These are phyloP conservation scores for Populus hybrid DNA, from an alignment of 441 rosid genomes.

Conservation along the genomic window DNA sequence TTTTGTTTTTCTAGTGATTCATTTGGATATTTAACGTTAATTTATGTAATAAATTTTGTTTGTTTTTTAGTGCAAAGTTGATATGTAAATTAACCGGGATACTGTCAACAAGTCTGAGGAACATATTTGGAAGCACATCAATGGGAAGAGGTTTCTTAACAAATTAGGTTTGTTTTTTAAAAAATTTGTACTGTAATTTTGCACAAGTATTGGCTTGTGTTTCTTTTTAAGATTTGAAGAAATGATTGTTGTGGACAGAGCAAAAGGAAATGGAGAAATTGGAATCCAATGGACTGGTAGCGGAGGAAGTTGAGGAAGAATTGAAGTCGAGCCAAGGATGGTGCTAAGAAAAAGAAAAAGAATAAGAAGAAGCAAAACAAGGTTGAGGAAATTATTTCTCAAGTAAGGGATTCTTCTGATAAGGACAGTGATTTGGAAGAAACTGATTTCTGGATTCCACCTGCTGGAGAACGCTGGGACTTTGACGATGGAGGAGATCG, in stretches of 20 bases:
- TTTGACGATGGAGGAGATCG: slow-evolving; percentile 77
- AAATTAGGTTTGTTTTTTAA: slow-evolving; percentile 60
- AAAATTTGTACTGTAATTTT: slow-evolving; percentile 6
- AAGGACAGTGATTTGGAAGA: slow-evolving; percentile 59
- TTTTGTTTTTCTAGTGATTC: neutral
- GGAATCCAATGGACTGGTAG: slow-evolving; percentile 22
- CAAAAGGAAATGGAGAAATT: slow-evolving; percentile 54
- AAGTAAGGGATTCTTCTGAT: slow-evolving; percentile 48
- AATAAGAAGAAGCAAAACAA: slow-evolving; percentile 31
- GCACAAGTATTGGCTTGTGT: neutral
- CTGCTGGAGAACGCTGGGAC: slow-evolving; percentile 85
- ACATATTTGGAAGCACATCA: slow-evolving; percentile 95
- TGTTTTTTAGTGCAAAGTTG: slow-evolving; percentile 55
- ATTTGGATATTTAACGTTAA: neutral
- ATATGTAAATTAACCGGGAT: slow-evolving; percentile 88
- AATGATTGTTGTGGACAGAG: slow-evolving; percentile 40
- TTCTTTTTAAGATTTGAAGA: neutral
- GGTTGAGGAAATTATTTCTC: slow-evolving; percentile 45
- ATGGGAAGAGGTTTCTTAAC: slow-evolving; percentile 79
- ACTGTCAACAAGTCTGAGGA: slow-evolving; percentile 86
- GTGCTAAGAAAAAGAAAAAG: slow-evolving; percentile 30
- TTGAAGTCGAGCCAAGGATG: slow-evolving; percentile 26
- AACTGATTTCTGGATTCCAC: slow-evolving; percentile 88
- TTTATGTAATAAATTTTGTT: slow-evolving; percentile 5
- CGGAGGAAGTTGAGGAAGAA: slow-evolving; percentile 29